A percentile compares a stretch with the other conserved stretches of the same genome.
Evolutionary conservation across 2,329 filamentous ascomycete species (phyloP).

Genomic region (Fusarium equiseti): DNA sequence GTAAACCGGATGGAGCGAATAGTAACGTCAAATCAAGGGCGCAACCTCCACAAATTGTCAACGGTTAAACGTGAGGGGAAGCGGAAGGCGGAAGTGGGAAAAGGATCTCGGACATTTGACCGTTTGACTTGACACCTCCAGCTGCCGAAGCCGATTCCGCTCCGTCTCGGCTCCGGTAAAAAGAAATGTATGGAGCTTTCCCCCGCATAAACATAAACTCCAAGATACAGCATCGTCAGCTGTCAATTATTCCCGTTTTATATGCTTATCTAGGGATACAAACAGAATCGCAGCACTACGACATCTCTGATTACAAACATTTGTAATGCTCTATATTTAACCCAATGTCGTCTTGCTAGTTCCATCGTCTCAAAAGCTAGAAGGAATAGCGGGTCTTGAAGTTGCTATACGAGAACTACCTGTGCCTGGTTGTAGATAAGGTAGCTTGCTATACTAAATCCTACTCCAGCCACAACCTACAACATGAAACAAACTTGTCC

Average conservation of each 20-base stretch:
- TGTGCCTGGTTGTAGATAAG: not conserved
- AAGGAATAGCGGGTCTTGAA: not conserved
- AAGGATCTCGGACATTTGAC: conserved; percentile 1
- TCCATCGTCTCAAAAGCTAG: not conserved
- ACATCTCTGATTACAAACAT: not conserved
- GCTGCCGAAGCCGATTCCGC: conserved; percentile 30
- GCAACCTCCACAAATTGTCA: conserved; percentile 24
- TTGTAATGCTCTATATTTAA: not conserved
- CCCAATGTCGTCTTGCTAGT: not conserved
- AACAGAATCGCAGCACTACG: not conserved
- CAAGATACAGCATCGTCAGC: not conserved
- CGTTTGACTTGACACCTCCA: conserved; percentile 15
- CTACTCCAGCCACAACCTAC: not conserved
- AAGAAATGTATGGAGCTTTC: conserved; percentile 4
- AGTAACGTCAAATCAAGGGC: conserved; percentile 10
- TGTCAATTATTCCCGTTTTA: conserved; percentile 8
- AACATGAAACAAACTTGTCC: conserved; percentile 1
- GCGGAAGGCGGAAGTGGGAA: not conserved
- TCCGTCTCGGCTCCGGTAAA: conserved; percentile 31
- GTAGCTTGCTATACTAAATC: not conserved
- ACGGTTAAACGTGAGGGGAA: conserved; percentile 29
- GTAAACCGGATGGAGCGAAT: conserved; percentile 14
- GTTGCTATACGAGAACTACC: conserved; percentile 1
- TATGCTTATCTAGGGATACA: not conserved
- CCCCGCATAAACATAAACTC: conserved; percentile 12